Evolutionary conservation across 345 rosid species (phyloP), one percentile per base, ranked within the genome.

Genomic region (Cardiospermum halicacabum): DNA sequence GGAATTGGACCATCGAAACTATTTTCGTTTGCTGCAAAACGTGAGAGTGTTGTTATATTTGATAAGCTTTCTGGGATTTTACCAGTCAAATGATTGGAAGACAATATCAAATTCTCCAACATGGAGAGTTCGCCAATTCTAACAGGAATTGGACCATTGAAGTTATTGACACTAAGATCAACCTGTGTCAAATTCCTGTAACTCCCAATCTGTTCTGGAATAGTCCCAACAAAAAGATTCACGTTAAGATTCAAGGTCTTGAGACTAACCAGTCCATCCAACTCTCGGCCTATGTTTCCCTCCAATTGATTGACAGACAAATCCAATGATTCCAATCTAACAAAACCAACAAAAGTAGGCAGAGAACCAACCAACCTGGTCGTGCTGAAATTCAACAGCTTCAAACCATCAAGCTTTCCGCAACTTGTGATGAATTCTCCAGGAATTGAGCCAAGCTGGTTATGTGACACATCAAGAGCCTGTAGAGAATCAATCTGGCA

Each of bases 1-100:
- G 92, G 89, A 64, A 92, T 77, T 15, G 18, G 4, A 61, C 85
- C 87, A 2, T 0, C 15, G 64, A 89, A 81, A 10, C 0, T 2
- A 70, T 91, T 86, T 34, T 63, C 77, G 37, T 86, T 80, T 0
- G 93, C 87, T 16, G 91, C 80, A 70, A 92, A 92, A 21, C 88
- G 68, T 7, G 55, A 15, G 45, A 92, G 69, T 12, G 81, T 73
- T 19, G 64, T 32, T 53, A 92, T 81, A 22, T 39, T 55, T 50
- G 83, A 73, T 64, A 89, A 64, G 51, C 37, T 54, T 27, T 36
- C 7, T 6, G 95, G 91, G 62, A 92, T 78, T 34, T 30, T 26
- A 18, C 92, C 91, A 21, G 1, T 43, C 64, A 81, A 74, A 2
- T 32, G 0, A 53, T 87, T 92, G 60, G 40, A 32, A 45, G 92